Base-by-base conservation (phyloP, 2,329 filamentous ascomycete genomes). In the Cryphonectria radicalis region DNA sequence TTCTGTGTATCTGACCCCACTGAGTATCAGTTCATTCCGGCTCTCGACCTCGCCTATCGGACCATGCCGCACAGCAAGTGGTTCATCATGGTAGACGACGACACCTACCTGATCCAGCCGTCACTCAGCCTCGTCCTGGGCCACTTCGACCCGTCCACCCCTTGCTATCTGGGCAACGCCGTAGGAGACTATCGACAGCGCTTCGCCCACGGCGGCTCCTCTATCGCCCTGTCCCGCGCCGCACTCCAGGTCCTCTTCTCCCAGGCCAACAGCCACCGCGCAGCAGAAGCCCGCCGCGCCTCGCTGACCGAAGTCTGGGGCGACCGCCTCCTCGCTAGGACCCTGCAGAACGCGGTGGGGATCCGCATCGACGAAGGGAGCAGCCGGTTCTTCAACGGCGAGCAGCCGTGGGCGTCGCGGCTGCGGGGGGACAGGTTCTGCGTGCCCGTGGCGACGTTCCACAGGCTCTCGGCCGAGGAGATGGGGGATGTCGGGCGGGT, bases 71-170 rank as follows among this genome's bases (percentile, higher is more conserved):
- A 81, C 72, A 89, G 88, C 79, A 87, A 87, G 76, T 89, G 87
- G 87, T 89, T 88, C 75, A 77, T 89, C 73, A 84, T 89, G 73
- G 77, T 87, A 14, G 87, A 89, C 77, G 87, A 89, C 76, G 87
- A 89, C 76, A 89, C 86, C 0, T 89, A 85, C 76, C 76, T 89
- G 62, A 81, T 88, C 63, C 82, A 82, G 67, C 80, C 83, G 2
- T 86, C 87, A 17, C 77, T 89, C 50, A 78, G 79, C 57, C 76
- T 84, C 2, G 77, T 89, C 10, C 80, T 89, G 10, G 80, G 81
- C 22, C 86, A 87, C 69, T 77, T 89, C 72, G 81, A 88, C 76
- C 81, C 83, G 1, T 74, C 79, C 7, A 78, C 79, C 68, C 82
- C 85, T 8, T 81, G 85, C 66, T 89, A 88, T 76, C 76, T 89